These are phyloP conservation scores for Benincasa hispida DNA, from an alignment of 306 rosid species.

Conservation along the genomic window DNA sequence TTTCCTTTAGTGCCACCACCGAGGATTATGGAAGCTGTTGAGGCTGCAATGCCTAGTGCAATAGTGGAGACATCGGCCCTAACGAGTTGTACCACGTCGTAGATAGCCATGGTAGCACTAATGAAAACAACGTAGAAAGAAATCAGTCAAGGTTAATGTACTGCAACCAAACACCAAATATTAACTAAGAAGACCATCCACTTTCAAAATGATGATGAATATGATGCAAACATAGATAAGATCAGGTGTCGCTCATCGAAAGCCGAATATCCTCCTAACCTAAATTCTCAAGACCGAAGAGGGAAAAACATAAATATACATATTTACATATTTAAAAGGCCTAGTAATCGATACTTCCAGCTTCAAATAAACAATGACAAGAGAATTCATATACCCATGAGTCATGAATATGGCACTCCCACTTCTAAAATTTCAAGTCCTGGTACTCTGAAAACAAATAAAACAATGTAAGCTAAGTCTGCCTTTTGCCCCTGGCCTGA, in stretches of 20 bases:
- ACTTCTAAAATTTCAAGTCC: background rate
- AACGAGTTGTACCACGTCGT: conserved; percentile 81
- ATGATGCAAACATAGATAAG: background rate
- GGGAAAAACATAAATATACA: background rate
- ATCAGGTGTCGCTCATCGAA: background rate
- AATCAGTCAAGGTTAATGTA: conserved; percentile 15
- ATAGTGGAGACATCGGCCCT: conserved; percentile 92
- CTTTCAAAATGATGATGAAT: background rate
- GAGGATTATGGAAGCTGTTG: conserved; percentile 85
- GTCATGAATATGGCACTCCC: background rate
- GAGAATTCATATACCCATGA: background rate
- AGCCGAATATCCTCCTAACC: background rate
- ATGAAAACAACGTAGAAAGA: conserved; percentile 9
- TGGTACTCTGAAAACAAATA: background rate
- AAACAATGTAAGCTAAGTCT: background rate
- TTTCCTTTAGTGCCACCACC: conserved; percentile 95
- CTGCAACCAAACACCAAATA: background rate
- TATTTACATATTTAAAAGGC: background rate
- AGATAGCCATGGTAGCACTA: conserved; percentile 94
- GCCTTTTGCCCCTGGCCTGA: background rate
- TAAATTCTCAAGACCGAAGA: background rate
- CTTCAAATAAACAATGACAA: background rate
- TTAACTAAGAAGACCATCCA: too few relatives aligned
- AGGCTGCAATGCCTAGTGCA: conserved; percentile 85
- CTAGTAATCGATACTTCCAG: background rate